Evolutionary conservation across 2,329 filamentous ascomycete genomes (phyloP), one percentile per base, ranked within the genome.

Genomic region (Zymoseptoria tritici): DNA sequence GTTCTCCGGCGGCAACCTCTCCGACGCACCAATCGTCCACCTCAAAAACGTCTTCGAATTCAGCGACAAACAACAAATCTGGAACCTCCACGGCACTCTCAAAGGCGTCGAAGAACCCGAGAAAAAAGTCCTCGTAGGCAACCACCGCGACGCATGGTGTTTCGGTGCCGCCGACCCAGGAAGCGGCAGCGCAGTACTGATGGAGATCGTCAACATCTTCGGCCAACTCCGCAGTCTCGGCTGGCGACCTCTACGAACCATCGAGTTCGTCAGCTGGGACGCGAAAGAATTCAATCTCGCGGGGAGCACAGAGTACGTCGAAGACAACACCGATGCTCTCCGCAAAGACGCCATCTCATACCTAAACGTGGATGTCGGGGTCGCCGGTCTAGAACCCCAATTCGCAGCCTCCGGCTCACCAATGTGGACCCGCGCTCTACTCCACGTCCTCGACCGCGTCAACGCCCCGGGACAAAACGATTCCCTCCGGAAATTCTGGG

Each of bases 201-300:
- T 97, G 57, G 94, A 99, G 76, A 81, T 97, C 60, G 86, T 89
- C 21, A 86, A 89, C 52, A 85, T 96, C 54, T 90, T 99, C 68
- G 91, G 91, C 49, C 85, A 90, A 64, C 82, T 97, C 16, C 80
- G 86, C 21, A 75, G 80, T 16, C 83, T 85, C 59, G 93, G 92
- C 57, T 99, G 94, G 94, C 83, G 89, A 24, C 94, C 94, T 1
- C 80, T 96, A 16, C 87, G 94, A n/a, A 95, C 91, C 3, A 96
- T 99, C 64, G 89, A 96, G 73, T 97, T 99, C 74, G 91, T 92
- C 70, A 96, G 90, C 36, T 99, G 94, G 94, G 94, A 99, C 73
- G 94, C 85, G 3, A 88, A 88, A 67, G 91, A 93, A 74, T 97
- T 96, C 78, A 97, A 97, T 74, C 78, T 94, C 52, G 89, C 96